A percentile compares a stretch with the other conserved stretches of the same genome.
Conservation (phyloP, 225 moss, liverwort and hornwort genomes). For the Takakia lepidozioides region DNA sequence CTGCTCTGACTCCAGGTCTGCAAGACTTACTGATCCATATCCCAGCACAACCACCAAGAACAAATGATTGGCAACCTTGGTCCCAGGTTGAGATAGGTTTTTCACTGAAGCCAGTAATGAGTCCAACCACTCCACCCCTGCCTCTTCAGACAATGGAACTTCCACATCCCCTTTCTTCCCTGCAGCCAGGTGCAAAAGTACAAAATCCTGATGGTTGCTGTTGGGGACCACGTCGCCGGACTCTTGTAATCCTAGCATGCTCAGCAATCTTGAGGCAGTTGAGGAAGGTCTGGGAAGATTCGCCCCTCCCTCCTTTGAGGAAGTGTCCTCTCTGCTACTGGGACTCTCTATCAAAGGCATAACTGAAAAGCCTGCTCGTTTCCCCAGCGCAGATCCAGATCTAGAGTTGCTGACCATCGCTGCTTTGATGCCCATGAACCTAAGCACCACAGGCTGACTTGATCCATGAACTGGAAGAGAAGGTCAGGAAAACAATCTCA, state of each 20-base stretch:
- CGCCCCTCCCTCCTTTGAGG: background rate
- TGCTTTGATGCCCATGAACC: constrained; percentile 51
- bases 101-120: constrained; percentile 45
- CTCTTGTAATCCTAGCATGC: constrained; percentile 53
- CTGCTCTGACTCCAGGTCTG: constrained; percentile 6
- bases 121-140: constrained; percentile 42
- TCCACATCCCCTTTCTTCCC: constrained; percentile 18
- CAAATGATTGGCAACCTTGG: constrained; percentile 58
- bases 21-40: no score
- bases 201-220: constrained; percentile 41
- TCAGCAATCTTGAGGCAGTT: constrained; percentile 21
- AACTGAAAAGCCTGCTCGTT: constrained; percentile 35
- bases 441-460: background rate
- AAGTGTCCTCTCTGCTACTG: background rate
- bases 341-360: constrained; percentile 6
- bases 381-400: constrained; percentile 27
- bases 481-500: no score
- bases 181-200: constrained; percentile 52
- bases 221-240: constrained; percentile 8
- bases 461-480: no score
- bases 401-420: constrained; percentile 41
- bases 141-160: no score
- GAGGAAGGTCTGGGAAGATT: background rate
- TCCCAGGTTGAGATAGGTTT: constrained; percentile 48
- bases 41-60: constrained; percentile 75